Evolutionary conservation across 192 early-diverging fungal genomes (phyloP).

Genomic region (Coemansia nantahalensis): DNA sequence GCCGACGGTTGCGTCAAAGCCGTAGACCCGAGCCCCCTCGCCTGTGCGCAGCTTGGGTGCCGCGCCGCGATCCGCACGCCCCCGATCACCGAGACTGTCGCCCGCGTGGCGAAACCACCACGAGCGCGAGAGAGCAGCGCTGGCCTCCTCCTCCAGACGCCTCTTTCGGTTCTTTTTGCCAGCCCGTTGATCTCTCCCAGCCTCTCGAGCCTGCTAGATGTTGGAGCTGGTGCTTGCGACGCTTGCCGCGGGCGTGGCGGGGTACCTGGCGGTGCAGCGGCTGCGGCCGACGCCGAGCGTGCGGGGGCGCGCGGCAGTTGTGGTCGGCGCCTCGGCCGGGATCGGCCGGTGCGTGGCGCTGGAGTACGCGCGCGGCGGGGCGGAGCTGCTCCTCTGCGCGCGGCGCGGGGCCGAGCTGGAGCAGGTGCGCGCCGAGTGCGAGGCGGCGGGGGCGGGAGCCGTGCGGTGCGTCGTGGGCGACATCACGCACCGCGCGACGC

Average conservation of each 20-base stretch:
- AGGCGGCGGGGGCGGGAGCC: conserved; percentile 3
- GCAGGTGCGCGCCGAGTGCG: conserved; percentile 52
- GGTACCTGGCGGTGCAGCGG: conserved; percentile 5
- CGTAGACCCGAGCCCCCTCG: too few species aligned
- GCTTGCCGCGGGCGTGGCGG: neutral
- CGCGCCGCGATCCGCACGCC: too few species aligned
- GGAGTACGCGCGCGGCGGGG: conserved; percentile 63
- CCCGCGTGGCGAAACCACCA: too few species aligned
- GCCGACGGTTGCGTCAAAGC: too few species aligned
- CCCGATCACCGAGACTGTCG: too few species aligned
- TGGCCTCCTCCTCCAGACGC: too few species aligned
- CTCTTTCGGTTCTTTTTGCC: too few species aligned
- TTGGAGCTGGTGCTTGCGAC: conserved; percentile 9
- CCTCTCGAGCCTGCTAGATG: too few species aligned
- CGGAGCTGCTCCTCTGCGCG: conserved; percentile 63
- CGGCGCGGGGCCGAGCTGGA: conserved; percentile 57
- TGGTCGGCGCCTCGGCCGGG: conserved; percentile 77
- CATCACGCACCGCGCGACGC: conserved; percentile 56
- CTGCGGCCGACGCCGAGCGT: conserved; percentile 21
- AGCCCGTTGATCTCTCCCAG: too few species aligned
- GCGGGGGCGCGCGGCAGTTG: conserved; percentile 55
- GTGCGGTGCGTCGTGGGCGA: conserved; percentile 53
- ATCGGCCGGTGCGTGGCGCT: conserved; percentile 70
- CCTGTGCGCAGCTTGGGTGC: too few species aligned
- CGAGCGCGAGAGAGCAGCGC: too few species aligned